Evolutionary conservation across 2,329 filamentous ascomycete species (phyloP).

Genomic region (Cladosporium sp.): DNA sequence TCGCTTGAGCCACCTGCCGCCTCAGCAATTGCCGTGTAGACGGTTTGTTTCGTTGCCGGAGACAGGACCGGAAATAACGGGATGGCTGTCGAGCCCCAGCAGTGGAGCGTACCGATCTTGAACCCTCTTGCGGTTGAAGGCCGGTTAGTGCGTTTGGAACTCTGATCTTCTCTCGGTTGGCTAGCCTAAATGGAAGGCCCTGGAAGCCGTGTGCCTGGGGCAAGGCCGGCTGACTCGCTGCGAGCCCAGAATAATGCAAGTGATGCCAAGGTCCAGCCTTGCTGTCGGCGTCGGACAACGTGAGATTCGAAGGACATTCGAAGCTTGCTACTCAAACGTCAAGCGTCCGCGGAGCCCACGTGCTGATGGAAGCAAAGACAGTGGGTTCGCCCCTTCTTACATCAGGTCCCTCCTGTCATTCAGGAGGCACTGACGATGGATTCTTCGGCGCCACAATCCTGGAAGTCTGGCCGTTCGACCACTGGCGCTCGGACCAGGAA

Average conservation of each 20-base stretch:
- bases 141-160: background rate
- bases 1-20: background rate
- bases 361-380: background rate
- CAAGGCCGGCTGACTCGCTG: background rate
- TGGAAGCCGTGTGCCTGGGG: background rate
- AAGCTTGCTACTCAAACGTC: background rate
- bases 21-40: background rate
- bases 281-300: background rate
- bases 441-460: background rate
- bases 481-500: background rate
- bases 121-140: conserved; percentile 11
- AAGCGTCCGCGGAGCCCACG: background rate
- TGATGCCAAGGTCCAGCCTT: conserved; percentile 6
- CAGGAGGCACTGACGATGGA: background rate
- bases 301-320: background rate
- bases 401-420: background rate
- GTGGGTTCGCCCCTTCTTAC: background rate
- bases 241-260: background rate
- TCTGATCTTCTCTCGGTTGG: background rate
- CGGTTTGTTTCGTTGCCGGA: background rate
- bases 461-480: background rate
- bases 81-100: background rate
- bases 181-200: conserved; percentile 6
- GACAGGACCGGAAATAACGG: background rate
- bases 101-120: conserved; percentile 9